Conservation (phyloP, 108 stramenopile genomes). For the Schizochytrium sp. region DNA sequence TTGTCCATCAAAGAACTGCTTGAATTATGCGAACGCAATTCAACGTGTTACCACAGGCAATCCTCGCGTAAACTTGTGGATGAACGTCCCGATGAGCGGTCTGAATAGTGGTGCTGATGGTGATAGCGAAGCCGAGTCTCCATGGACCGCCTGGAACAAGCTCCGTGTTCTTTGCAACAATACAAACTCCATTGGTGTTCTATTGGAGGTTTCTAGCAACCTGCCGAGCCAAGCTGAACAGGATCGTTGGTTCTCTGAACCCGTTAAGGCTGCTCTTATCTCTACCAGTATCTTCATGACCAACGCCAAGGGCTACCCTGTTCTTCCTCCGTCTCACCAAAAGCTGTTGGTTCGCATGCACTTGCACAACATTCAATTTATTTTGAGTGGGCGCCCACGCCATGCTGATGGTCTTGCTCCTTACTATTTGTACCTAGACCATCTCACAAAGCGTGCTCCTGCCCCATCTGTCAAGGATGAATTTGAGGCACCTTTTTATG, state of each 20-base stretch:
- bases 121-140: slow-evolving; percentile 47
- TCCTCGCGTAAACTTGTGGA: slow-evolving; percentile 68
- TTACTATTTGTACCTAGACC: slow-evolving; percentile 90
- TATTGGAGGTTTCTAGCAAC: slow-evolving; percentile 72
- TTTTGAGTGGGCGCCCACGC: slow-evolving; percentile 68
- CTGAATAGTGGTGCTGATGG: neutral
- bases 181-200: slow-evolving; percentile 66
- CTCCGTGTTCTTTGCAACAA: slow-evolving; percentile 73
- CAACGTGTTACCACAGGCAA: slow-evolving; percentile 61
- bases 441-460: slow-evolving; percentile 77
- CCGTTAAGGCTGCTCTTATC: slow-evolving; percentile 72
- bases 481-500: slow-evolving; percentile 84
- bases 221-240: slow-evolving; percentile 66
- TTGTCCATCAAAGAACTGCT: slow-evolving; percentile 39
- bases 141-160: slow-evolving; percentile 74
- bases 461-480: slow-evolving; percentile 81
- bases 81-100: slow-evolving; percentile 67
- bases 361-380: slow-evolving; percentile 64
- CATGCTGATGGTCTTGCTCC: slow-evolving; percentile 67
- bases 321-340: slow-evolving; percentile 71
- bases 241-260: slow-evolving; percentile 76
- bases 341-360: slow-evolving; percentile 64
- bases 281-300: slow-evolving; percentile 71
- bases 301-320: slow-evolving; percentile 75
- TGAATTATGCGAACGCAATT: slow-evolving; percentile 70